Evolutionary conservation across 2,329 filamentous ascomycete genomes (phyloP).

Genomic region (Aureobasidium vineae): DNA sequence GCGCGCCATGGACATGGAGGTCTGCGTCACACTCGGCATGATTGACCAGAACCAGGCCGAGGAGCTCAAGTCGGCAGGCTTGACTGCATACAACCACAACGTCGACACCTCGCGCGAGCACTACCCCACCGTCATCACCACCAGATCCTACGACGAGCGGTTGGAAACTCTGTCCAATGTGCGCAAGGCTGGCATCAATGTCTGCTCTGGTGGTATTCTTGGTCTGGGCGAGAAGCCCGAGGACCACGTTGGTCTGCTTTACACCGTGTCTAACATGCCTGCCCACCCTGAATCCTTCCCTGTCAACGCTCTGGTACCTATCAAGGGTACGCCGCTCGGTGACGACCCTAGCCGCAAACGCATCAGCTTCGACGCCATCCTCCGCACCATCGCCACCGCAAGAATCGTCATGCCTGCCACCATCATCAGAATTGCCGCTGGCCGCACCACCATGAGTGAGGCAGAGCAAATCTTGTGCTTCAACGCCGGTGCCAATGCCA

Average conservation of each 20-base stretch:
- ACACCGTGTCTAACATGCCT: conserved; percentile 78
- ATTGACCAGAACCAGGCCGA: conserved; percentile 66
- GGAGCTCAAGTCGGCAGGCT: conserved; percentile 76
- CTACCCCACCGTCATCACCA: conserved; percentile 83
- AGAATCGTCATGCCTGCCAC: conserved; percentile 79
- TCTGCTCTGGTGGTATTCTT: conserved; percentile 86
- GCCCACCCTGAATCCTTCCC: conserved; percentile 86
- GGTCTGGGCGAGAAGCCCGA: conserved; percentile 75
- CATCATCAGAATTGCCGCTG: conserved; percentile 83
- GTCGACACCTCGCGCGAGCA: conserved; percentile 87
- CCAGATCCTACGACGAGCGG: conserved; percentile 82
- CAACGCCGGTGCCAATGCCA: conserved; percentile 87
- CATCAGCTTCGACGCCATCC: conserved; percentile 72
- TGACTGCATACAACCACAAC: conserved; percentile 95
- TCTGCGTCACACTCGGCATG: conserved; percentile 92
- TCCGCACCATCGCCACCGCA: conserved; percentile 81
- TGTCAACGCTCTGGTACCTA: conserved; percentile 86
- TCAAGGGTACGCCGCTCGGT: conserved; percentile 83
- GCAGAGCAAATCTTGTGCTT: conserved; percentile 89
- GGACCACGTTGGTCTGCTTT: conserved; percentile 78
- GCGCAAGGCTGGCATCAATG: conserved; percentile 80
- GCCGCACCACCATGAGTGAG: conserved; percentile 78
- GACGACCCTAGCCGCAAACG: conserved; percentile 56
- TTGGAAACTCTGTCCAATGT: conserved; percentile 76
- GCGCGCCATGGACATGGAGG: conserved; percentile 79